These are phyloP conservation scores for Gynostemma pentaphyllum DNA, from an alignment of 306 rosid species.

Conservation along the genomic window DNA sequence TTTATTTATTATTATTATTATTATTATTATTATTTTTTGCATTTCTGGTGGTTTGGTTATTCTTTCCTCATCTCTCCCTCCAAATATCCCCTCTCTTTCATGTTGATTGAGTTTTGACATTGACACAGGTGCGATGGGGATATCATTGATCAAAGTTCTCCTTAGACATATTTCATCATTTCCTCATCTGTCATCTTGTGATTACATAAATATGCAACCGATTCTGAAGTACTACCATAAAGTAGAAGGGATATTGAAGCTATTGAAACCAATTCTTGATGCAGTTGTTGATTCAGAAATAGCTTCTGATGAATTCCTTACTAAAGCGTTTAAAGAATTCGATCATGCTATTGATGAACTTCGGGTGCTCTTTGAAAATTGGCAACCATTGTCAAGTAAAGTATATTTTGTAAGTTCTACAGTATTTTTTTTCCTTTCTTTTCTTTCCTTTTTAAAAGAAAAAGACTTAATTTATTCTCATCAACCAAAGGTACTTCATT, in stretches of 20 bases:
- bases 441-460: background rate
- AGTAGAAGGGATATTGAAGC: slow-evolving; percentile 65
- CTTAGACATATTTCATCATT: slow-evolving; percentile 59
- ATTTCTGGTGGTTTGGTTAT: background rate
- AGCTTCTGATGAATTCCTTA: slow-evolving; percentile 54
- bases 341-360: slow-evolving; percentile 53
- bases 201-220: slow-evolving; percentile 48
- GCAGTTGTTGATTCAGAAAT: slow-evolving; percentile 49
- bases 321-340: slow-evolving; percentile 52
- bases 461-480: background rate
- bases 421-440: background rate
- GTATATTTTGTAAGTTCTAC: slow-evolving; percentile 73
- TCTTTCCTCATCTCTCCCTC: background rate
- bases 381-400: slow-evolving; percentile 84
- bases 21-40: background rate
- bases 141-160: slow-evolving; percentile 56
- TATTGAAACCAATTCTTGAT: slow-evolving; percentile 75
- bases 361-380: slow-evolving; percentile 57
- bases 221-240: slow-evolving; percentile 56
- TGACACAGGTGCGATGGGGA: slow-evolving; percentile 84
- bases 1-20: no score
- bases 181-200: slow-evolving; percentile 51
- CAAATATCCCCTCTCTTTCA: background rate
- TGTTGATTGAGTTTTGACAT: slow-evolving; percentile 6
- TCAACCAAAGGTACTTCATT: background rate